phyloP scores from a whole-genome alignment of 176 grass and related monocot species.

The Triticum urartu region DNA sequence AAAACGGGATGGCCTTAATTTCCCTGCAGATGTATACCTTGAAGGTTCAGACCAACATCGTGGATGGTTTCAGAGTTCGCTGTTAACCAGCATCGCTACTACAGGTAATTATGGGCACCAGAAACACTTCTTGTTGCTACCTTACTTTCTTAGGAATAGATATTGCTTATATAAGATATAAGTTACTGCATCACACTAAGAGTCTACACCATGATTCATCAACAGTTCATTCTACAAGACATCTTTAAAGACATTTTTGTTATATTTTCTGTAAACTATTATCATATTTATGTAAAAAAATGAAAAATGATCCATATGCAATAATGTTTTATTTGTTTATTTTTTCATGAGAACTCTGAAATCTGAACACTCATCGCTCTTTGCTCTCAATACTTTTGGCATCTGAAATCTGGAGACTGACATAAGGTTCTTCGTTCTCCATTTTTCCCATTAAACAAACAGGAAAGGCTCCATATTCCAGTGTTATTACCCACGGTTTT shows the following conservation, averaged over 20 bases:
- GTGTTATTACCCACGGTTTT: constrained; percentile 93
- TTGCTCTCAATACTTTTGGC: not conserved
- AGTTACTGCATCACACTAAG: not conserved
- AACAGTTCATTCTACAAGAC: constrained; percentile 13
- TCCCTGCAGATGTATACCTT: constrained; percentile 90
- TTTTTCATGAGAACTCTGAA: not conserved
- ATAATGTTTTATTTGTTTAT: constrained; percentile 14
- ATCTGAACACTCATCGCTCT: constrained; percentile 4
- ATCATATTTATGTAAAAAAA: not conserved
- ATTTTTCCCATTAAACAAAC: constrained; percentile 31
- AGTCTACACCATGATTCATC: not conserved
- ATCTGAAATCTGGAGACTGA: not conserved
- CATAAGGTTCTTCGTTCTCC: not conserved
- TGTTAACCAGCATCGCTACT: constrained; percentile 90
- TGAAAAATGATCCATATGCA: not conserved
- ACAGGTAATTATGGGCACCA: constrained; percentile 59
- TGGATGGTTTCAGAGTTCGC: constrained; percentile 98
- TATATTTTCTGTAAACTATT: not conserved
- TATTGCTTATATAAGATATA: not conserved
- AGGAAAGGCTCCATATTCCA: constrained; percentile 91
- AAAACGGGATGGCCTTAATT: constrained; percentile 70
- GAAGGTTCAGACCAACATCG: constrained; percentile 98
- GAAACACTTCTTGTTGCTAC: not conserved
- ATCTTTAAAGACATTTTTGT: not conserved
- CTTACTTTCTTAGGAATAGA: constrained; percentile 8